Base-by-base conservation (phyloP, 371 early-diverging fungal species). In the Apophysomyces ossiformis region DNA sequence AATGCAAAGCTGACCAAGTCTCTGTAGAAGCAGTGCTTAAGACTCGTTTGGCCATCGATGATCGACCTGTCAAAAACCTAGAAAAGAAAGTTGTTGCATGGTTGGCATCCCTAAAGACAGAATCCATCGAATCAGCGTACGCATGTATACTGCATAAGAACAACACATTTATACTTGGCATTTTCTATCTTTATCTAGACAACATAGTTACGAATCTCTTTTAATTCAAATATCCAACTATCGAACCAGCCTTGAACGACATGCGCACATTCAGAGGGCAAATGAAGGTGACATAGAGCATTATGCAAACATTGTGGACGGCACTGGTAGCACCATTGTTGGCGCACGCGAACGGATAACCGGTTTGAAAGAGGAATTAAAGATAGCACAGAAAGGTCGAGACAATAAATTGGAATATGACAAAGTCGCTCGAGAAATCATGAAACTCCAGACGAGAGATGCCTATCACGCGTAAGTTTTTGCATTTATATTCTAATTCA, bases 361-460 rank as follows among this genome's bases (percentile, higher is more conserved):
- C 8, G 45, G 57, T 7, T 68, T 89, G 37, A 81, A 84, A 62
- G 71, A 69, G 21, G 79, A 82, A 45, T 60, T 89, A 12, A 69
- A 72, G 16, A 67, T 74, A 12, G 87, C 83, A 37, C 83, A 85
- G 43, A 68, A 70, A 63, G 58, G 69, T 16, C 70, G 87, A 61
- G 69, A 76, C 61, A 82, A 87, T 43, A 86, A 84, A 47, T 37
- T 84, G 16, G 79, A 85, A 67, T 89, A 89, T 61, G 87, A 89
- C 66, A 74, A 66, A 35, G 74, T 86, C 6, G 87, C 89, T 9
- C 67, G 75, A 39, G 82, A 85, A 12, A 84, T 87, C 45, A 79
- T 79, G 68, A 75, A 76, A 61, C 66, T 75, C 15, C 69, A 84
- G 18, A 71, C 82, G 6, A 67, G 89, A 26, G 76, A 81, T 15